These are phyloP conservation scores for Syzygium syzygioides DNA, from an alignment of 441 rosid species.

Conservation along the genomic window DNA sequence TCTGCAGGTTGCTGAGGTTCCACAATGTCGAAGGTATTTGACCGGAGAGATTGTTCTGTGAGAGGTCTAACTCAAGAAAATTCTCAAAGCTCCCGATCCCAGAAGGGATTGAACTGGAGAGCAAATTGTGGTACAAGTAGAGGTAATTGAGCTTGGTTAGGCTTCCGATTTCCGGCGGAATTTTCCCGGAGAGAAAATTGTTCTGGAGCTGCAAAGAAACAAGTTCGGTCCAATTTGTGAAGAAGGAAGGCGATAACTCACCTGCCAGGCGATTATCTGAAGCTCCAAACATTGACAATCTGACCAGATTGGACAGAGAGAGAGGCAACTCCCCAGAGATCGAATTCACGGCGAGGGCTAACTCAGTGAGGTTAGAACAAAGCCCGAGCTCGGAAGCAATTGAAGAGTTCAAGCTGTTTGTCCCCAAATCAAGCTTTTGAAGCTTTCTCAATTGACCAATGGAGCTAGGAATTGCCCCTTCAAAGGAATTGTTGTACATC, in stretches of 20 bases:
- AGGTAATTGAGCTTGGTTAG: constrained; percentile 27
- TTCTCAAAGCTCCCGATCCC: constrained; percentile 35
- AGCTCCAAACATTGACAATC: constrained; percentile 27
- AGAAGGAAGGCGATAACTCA: constrained; percentile 30
- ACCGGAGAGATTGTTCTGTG: constrained; percentile 30
- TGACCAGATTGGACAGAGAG: constrained; percentile 43
- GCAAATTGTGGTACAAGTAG: constrained; percentile 29
- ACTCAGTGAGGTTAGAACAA: constrained; percentile 37
- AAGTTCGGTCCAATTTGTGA: constrained; percentile 44
- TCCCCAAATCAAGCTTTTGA: constrained; percentile 32
- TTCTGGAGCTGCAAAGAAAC: constrained; percentile 45
- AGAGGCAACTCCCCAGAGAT: constrained; percentile 44
- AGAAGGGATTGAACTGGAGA: constrained; percentile 39
- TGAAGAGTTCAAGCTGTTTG: constrained; percentile 33
- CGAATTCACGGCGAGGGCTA: constrained; percentile 45
- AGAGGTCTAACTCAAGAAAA: constrained; percentile 23
- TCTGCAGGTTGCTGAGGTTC: constrained; percentile 22
- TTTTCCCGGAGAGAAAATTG: constrained; percentile 36
- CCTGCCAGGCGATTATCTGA: constrained; percentile 42
- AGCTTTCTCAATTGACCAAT: constrained; percentile 52
- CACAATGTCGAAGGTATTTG: constrained; percentile 29
- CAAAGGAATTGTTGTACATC: constrained; percentile 32
- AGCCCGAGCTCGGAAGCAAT: constrained; percentile 53
- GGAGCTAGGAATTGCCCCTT: constrained; percentile 48
- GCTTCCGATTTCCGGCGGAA: constrained; percentile 43